Evolutionary conservation across 352 stramenopile genomes (phyloP), one percentile per base, ranked within the genome.

Genomic region (Phytophthora aleatoria): DNA sequence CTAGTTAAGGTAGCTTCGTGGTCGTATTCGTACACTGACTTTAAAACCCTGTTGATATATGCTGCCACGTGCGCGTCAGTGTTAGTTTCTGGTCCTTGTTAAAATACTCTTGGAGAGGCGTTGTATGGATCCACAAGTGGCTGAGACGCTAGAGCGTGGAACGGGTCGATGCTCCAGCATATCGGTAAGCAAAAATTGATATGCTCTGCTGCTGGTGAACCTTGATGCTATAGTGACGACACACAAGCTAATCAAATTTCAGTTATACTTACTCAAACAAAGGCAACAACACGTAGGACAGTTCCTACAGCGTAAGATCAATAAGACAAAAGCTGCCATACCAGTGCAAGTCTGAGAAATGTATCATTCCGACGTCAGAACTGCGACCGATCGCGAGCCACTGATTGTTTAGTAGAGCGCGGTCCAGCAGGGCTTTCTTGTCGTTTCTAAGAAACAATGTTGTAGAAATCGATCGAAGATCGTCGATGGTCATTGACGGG

Each of bases 191-290:
- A 6, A 53, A 52, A 26, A 52, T 52, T 10, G 31, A 33, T 3
- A 61, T 38, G 4, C 42, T 53, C 41, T 61, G 53, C 30, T 61
- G 53, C 16, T 52, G 53, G 13, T 5, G 41, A 12, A 53, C 41
- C 10, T 45, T 52, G 39, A 52, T 45, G 20, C 28, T 52, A 20
- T 20, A 20, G 20, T 20, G 20, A 20, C 20, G 20, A 20, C 20
- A 20, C 16, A 20, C 20, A 20, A 20, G 20, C 20, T 20, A 20
- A 20, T 20, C 20, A 20, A 20, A 20, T 20, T 20, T 20, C 20
- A 20, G 20, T 20, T 20, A 20, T 20, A 20, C 20, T 20, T 20
- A 20, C 20, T 20, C 20, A 20, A 20, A 20, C 20, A 20, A 20
- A 20, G 20, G 0, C 20, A 20, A 20, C 20, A 20, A 20, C 20